These are phyloP conservation scores for Vigna hirtella DNA, from an alignment of 306 rosid genomes.

Conservation along the genomic window DNA sequence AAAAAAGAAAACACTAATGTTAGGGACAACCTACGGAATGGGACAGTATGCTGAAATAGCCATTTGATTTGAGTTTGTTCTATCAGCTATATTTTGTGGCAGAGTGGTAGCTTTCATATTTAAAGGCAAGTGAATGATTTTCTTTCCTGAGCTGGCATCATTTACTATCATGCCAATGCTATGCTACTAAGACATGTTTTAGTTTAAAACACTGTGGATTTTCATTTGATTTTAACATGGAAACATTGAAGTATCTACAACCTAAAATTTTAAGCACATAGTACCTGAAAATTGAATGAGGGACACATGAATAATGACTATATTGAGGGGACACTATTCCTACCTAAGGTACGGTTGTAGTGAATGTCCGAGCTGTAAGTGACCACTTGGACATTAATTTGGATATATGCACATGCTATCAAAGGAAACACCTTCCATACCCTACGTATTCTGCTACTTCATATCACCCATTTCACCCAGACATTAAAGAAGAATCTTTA, in stretches of 20 bases:
- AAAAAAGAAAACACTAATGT: neutral
- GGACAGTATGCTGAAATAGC: neutral
- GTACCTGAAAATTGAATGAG: slow-evolving; percentile 16
- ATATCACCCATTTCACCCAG: neutral
- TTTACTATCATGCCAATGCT: neutral
- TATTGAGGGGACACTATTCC: neutral
- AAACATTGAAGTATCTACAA: neutral
- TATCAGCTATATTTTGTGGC: neutral
- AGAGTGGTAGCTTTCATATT: neutral
- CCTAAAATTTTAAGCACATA: neutral
- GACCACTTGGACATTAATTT: slow-evolving; percentile 1
- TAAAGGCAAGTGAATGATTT: neutral
- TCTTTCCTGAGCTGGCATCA: neutral
- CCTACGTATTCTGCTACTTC: too few species aligned
- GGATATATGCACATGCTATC: neutral
- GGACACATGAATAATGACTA: neutral
- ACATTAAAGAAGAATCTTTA: neutral
- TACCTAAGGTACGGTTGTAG: slow-evolving; percentile 14
- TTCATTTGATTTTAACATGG: neutral
- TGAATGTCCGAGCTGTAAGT: slow-evolving; percentile 8
- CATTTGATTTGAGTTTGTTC: neutral
- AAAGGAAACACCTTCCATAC: neutral
- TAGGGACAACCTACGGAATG: neutral
- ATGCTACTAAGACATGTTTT: neutral
- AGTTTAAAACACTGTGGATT: neutral